Evolutionary conservation across 129 eudicot species (phyloP), one percentile per base, ranked within the genome.

Genomic region (Logfia minima): DNA sequence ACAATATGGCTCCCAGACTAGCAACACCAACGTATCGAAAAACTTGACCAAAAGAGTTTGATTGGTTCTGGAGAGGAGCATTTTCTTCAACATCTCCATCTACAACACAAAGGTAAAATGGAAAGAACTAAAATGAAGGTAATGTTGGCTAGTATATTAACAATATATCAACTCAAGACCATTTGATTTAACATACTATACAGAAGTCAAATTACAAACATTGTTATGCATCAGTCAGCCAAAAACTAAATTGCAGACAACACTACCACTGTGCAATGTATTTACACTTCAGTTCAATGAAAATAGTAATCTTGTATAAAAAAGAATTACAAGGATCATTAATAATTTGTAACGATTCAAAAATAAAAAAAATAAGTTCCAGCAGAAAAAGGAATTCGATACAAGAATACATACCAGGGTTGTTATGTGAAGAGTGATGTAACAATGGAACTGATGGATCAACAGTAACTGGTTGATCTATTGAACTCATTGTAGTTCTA

Each of bases 11-110:
- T 55, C 99, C 99, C 82, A 94, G 21, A 79, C 97, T 91, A 82
- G 99, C 99, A 77, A 91, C 96, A 72, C 89, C 97, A 76, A 94
- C 99, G 86, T 94, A 94, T 18, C 96, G 99, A 74, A 87, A 80
- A 71, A 94, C 99, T 41, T 93, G 68, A 81, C 85, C 91, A 67
- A 93, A 89, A 51, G 96, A 89, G 76, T 84, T 85, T 52, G 84
- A 84, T 82, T 85, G 87, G 48, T 75, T 34, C 79, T 82, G 86
- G 66, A 77, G 77, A 60, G 90, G 93, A 76, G 72, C 52, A 74
- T 72, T 80, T 74, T 85, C 93, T 79, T 89, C 97, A 53, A 77
- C 26, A 71, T 91, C 97, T 76, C 77, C 94, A 80, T 74, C 91
- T 92, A 82, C 56, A 69, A 43, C 18, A 22, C 41, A 52, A 70